A percentile compares a stretch with the other conserved stretches of the same genome.
phyloP scores from a whole-genome alignment of 2,329 filamentous ascomycete species.

The Mollisiaceae sp. region DNA sequence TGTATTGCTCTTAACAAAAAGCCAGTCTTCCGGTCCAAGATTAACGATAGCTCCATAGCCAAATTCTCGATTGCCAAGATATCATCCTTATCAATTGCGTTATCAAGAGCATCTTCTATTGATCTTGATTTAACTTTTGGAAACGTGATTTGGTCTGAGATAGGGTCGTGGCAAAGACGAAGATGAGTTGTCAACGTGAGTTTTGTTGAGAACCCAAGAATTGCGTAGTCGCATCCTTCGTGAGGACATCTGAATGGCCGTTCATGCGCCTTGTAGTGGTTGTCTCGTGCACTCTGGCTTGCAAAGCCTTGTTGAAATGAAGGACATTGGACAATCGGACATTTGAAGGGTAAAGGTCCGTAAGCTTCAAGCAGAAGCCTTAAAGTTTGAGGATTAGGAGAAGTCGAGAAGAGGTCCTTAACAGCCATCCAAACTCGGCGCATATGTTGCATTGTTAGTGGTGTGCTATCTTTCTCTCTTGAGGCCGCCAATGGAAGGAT shows the following conservation, averaged over 20 bases:
- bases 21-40: not conserved
- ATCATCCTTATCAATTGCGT: constrained; percentile 5
- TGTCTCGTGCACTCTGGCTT: constrained; percentile 3
- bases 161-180: constrained; percentile 2
- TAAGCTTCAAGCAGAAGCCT: not conserved
- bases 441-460: no score
- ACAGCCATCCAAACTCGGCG: no score
- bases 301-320: not conserved
- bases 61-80: constrained; percentile 7
- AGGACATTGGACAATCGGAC: constrained; percentile 8
- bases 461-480: no score
- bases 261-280: constrained; percentile 3
- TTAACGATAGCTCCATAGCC: constrained; percentile 7
- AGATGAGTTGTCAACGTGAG: constrained; percentile 9
- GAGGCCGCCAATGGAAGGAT: no score
- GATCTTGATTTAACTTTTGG: constrained; percentile 3
- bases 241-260: constrained; percentile 3
- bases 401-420: no score
- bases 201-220: not conserved
- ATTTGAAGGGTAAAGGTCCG: not conserved
- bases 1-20: constrained; percentile 6
- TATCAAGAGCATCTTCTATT: constrained; percentile 4
- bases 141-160: not conserved
- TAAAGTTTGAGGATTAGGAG: no score
- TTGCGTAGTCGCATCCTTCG: not conserved